phyloP scores from a whole-genome alignment of 768 basidiomycete species.

The Gymnopilus junonius region DNA sequence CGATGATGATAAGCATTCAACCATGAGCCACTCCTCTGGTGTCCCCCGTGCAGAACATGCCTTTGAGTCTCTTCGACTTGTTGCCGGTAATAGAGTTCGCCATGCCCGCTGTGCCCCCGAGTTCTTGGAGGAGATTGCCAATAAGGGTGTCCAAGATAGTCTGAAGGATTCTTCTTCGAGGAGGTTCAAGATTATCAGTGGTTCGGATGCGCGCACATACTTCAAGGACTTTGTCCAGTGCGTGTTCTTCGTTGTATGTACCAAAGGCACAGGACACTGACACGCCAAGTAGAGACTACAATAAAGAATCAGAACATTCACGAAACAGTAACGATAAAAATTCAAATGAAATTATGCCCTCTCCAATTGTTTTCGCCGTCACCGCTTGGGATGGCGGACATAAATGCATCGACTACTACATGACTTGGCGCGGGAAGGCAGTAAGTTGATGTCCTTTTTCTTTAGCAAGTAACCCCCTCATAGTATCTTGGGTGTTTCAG shows the following conservation, averaged over 20 bases:
- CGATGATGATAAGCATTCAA: slow-evolving; percentile 30
- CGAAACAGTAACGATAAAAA: slow-evolving; percentile 23
- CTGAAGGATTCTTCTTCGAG: slow-evolving; percentile 35
- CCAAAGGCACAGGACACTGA: not conserved
- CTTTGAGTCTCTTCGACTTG: slow-evolving; percentile 33
- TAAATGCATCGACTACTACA: slow-evolving; percentile 53
- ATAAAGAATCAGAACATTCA: slow-evolving; percentile 23
- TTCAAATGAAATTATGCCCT: slow-evolving; percentile 23
- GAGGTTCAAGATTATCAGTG: slow-evolving; percentile 45
- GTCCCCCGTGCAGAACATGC: slow-evolving; percentile 26
- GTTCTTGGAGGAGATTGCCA: slow-evolving; percentile 46
- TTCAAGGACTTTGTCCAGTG: slow-evolving; percentile 48
- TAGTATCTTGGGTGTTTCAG: slow-evolving; percentile 14
- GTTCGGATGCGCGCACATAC: slow-evolving; percentile 43
- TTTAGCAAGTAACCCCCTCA: not conserved
- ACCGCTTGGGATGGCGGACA: slow-evolving; percentile 41
- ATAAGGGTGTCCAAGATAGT: slow-evolving; percentile 31
- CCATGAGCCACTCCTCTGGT: slow-evolving; percentile 29
- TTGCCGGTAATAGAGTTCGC: slow-evolving; percentile 42
- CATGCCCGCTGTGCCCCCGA: slow-evolving; percentile 49
- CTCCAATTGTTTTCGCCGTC: slow-evolving; percentile 50
- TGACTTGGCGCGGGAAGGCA: slow-evolving; percentile 50
- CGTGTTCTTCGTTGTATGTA: slow-evolving; percentile 17
- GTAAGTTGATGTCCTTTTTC: slow-evolving; percentile 29
- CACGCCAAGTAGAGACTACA: slow-evolving; percentile 6